Evolutionary conservation across 2,329 filamentous ascomycete genomes (phyloP), one percentile per base, ranked within the genome.

Genomic region (Fusarium verrucosum): DNA sequence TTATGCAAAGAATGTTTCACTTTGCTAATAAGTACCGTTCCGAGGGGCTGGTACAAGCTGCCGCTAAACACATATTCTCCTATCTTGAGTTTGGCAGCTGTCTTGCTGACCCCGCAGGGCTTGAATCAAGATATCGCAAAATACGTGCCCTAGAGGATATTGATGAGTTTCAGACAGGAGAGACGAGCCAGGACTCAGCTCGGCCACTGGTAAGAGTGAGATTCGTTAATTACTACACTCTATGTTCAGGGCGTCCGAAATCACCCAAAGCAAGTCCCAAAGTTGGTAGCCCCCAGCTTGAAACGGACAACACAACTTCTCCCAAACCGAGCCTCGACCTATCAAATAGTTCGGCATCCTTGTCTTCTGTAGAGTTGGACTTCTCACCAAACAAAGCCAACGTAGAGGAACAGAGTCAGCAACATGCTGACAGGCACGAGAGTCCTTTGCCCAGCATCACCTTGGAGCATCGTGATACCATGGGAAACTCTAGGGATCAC

Each of bases 151-250:
- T 96, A 10, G 92, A 96, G 73, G 88, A 91, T 71, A 80, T 88
- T 6, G 85, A 91, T 54, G 87, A 89, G 63, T 69, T 84, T 3
- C 75, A 70, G 71, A 45, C 63, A 69, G 40, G 50, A 63, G 41
- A 66, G 17, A 25, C 55, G 53, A 41, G 66, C 4, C 46, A 65
- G 2, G 59, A 66, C 17, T 55, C 66, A 4, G 33, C 47, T 13
- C 58, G 57, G 3, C 58, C 78, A 5, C 70, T 79, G 3, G 79
- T 81, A 4, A 82, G 89, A 49, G 85, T 95, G 11, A 85, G 92
- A 16, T 97, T 97, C 70, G 83, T 92, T 55, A 97, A 97, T 73
- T 97, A 96, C 74, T 97, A 94, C 73, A 96, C 93, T 2, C 85
- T 91, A n/a, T 93, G 91, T 66, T 89, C 90, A 10, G 93, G 93